phyloP scores from a whole-genome alignment of 1,284 basidiomycete genomes.

The Rhodotorula mucilaginosa region DNA sequence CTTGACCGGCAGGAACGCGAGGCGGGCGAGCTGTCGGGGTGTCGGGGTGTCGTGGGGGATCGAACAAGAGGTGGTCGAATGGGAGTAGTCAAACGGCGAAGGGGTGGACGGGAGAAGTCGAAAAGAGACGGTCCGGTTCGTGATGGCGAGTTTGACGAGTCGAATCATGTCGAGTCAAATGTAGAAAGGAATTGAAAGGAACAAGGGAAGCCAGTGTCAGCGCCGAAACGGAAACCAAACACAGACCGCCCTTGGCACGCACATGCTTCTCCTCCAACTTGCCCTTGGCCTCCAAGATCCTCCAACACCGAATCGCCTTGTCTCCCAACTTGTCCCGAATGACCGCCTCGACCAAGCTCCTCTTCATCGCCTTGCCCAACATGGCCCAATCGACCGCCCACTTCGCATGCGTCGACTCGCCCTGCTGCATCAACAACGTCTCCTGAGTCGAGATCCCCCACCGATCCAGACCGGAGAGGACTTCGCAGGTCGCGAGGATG shows the following conservation, averaged over 20 bases:
- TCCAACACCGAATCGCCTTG: conserved; percentile 77
- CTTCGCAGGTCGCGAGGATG: conserved; percentile 31
- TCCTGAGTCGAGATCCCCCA: conserved; percentile 31
- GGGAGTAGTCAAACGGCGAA: neutral
- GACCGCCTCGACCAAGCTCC: conserved; percentile 72
- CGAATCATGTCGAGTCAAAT: too few species aligned
- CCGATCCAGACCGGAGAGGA: conserved; percentile 41
- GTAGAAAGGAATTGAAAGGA: too few species aligned
- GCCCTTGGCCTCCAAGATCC: conserved; percentile 78
- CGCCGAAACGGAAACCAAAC: neutral
- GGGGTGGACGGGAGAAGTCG: too few species aligned
- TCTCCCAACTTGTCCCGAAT: conserved; percentile 81
- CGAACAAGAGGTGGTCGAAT: neutral
- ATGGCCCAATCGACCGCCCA: conserved; percentile 77
- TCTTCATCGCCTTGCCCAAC: conserved; percentile 67
- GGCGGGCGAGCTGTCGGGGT: conserved; percentile 74
- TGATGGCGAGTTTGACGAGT: too few species aligned
- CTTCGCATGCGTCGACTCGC: conserved; percentile 58
- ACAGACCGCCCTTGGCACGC: conserved; percentile 40
- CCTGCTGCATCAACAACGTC: conserved; percentile 65
- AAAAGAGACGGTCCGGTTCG: too few species aligned
- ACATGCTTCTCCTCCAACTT: conserved; percentile 96
- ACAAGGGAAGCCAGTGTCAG: neutral
- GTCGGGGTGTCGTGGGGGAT: conserved; percentile 11
- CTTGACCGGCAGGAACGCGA: conserved; percentile 85